phyloP scores from a whole-genome alignment of 495 filamentous ascomycete species.

The Tuber melanosporum region DNA sequence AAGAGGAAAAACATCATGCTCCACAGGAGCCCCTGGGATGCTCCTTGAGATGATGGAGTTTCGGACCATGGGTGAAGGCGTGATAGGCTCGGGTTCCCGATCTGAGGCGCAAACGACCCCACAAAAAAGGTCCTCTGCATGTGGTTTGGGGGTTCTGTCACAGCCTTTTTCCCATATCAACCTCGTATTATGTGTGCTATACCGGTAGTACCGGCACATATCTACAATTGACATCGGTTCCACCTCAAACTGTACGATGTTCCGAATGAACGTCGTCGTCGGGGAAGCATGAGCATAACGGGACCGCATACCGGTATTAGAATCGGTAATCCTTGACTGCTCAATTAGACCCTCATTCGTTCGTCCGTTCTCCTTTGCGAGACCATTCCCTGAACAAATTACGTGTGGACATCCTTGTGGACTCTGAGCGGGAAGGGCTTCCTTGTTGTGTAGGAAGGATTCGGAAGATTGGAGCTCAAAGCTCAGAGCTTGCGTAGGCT shows the following conservation, averaged over 20 bases:
- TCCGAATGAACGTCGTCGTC: background rate
- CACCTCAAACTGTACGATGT: background rate
- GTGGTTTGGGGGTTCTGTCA: slow-evolving; percentile 5
- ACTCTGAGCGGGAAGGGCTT: background rate
- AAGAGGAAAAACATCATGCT: background rate
- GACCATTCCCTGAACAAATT: slow-evolving; percentile 1
- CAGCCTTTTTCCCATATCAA: background rate
- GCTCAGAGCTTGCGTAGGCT: background rate
- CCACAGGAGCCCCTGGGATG: slow-evolving; percentile 18
- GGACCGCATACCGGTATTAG: background rate
- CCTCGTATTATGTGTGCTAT: background rate
- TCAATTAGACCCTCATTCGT: background rate
- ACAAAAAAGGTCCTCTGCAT: slow-evolving; percentile 9
- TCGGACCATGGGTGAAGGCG: slow-evolving; percentile 34
- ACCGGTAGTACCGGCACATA: background rate
- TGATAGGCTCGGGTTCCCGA: slow-evolving; percentile 34
- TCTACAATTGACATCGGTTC: background rate
- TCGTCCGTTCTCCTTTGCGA: slow-evolving; percentile 3
- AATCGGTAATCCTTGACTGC: background rate
- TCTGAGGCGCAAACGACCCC: slow-evolving; percentile 24
- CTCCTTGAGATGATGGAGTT: slow-evolving; percentile 22
- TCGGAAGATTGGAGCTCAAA: background rate
- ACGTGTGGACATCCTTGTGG: slow-evolving; percentile 2
- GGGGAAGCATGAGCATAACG: background rate
- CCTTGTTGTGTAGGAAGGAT: background rate